Percentiles rank a stretch among this genome's conserved stretches.
These are phyloP conservation scores for Bullera alba DNA, from an alignment of 768 basidiomycete species.

Conservation along the genomic window DNA sequence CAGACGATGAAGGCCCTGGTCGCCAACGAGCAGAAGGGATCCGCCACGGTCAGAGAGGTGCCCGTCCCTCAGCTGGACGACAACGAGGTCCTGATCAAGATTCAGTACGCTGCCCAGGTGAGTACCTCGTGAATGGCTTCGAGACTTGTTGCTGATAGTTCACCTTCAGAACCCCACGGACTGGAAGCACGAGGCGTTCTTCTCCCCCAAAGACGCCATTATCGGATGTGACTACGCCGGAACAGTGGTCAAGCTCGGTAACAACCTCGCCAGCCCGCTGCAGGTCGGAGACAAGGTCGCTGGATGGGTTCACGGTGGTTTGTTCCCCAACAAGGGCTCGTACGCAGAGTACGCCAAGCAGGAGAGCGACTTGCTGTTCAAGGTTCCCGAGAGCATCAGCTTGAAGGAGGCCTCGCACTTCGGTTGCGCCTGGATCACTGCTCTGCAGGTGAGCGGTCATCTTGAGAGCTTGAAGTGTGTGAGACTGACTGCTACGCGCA, in stretches of 20 bases:
- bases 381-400: conserved; percentile 26
- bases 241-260: conserved; percentile 25
- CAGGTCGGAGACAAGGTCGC: conserved; percentile 32
- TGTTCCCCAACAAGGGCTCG: conserved; percentile 30
- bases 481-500: too few species aligned
- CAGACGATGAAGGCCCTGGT: conserved; percentile 32
- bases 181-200: conserved; percentile 28
- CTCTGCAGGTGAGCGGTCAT: conserved; percentile 19
- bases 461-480: too few species aligned
- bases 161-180: conserved; percentile 29
- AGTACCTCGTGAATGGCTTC: conserved; percentile 4
- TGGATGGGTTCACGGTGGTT: conserved; percentile 30
- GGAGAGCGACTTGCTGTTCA: conserved; percentile 26
- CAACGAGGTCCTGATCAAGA: conserved; percentile 35
- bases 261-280: conserved; percentile 5
- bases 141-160: background rate
- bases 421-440: conserved; percentile 33
- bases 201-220: conserved; percentile 17
- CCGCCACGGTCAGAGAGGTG: conserved; percentile 20
- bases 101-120: conserved; percentile 28
- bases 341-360: conserved; percentile 27
- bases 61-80: conserved; percentile 22
- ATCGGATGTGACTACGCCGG: conserved; percentile 38
- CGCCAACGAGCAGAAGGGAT: conserved; percentile 18
- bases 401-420: conserved; percentile 25